Percentiles rank a stretch among this genome's conserved stretches.
Evolutionary conservation across 2,329 filamentous ascomycete genomes (phyloP).

Genomic region (Arachnomyces sp.): DNA sequence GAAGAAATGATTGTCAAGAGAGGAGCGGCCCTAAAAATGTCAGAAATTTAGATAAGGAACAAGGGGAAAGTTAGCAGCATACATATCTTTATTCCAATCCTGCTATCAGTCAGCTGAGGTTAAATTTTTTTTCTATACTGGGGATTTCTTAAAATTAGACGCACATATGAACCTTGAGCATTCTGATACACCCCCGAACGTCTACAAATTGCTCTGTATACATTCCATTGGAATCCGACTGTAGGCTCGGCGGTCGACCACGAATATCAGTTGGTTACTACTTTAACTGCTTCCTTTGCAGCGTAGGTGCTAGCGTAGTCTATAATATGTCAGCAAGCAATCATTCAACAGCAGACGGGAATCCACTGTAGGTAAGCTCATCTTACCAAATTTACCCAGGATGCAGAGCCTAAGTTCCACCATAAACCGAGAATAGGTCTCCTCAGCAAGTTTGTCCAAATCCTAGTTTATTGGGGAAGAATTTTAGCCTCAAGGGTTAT

Average conservation of each 20-base stretch:
- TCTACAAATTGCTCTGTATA: slow-evolving; percentile 51
- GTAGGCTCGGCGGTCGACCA: slow-evolving; percentile 18
- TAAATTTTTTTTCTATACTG: too few species aligned
- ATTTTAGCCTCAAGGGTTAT: too few species aligned
- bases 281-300: slow-evolving; percentile 21
- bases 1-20: slow-evolving; percentile 4
- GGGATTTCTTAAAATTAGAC: neutral
- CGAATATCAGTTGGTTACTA: slow-evolving; percentile 33
- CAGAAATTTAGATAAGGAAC: neutral
- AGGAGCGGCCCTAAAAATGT: slow-evolving; percentile 5
- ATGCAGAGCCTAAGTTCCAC: neutral
- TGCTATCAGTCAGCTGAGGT: slow-evolving; percentile 1
- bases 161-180: slow-evolving; percentile 22
- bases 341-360: too few species aligned
- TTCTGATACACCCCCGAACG: slow-evolving; percentile 43
- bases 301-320: slow-evolving; percentile 13
- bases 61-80: neutral
- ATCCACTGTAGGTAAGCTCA: slow-evolving; percentile 2
- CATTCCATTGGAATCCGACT: slow-evolving; percentile 45
- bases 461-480: too few species aligned
- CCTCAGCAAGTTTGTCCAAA: slow-evolving; percentile 37
- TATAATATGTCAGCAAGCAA: neutral
- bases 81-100: slow-evolving; percentile 11
- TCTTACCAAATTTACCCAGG: slow-evolving; percentile 1
- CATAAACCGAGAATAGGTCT: slow-evolving; percentile 13